A percentile compares a stretch with the other conserved stretches of the same genome.
Evolutionary conservation across 2,329 filamentous ascomycete genomes (phyloP).

Genomic region (Juglanconis sp.): DNA sequence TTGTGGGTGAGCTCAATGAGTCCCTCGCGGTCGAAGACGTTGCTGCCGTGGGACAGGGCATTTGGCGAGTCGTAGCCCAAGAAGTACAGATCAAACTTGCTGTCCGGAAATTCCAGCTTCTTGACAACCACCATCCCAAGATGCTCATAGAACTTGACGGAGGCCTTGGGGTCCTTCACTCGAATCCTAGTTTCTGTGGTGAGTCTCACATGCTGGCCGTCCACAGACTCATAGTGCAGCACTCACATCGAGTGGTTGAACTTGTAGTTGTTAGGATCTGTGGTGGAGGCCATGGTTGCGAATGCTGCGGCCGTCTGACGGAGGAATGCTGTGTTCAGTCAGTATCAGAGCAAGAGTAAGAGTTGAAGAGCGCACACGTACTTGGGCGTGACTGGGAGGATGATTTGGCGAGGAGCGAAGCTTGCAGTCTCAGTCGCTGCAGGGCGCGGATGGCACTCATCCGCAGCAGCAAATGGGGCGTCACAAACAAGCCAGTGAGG

Average conservation of each 20-base stretch:
- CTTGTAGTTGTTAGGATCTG: slow-evolving; percentile 75
- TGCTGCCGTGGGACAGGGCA: slow-evolving; percentile 69
- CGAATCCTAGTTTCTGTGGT: slow-evolving; percentile 63
- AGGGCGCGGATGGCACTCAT: slow-evolving; percentile 30
- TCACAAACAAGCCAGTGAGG: not conserved
- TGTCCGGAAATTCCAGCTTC: slow-evolving; percentile 77
- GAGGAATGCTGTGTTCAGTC: slow-evolving; percentile 11
- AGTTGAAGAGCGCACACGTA: not conserved
- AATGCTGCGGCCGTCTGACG: slow-evolving; percentile 23
- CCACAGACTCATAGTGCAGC: not conserved
- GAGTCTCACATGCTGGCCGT: slow-evolving; percentile 15
- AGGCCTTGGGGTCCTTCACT: slow-evolving; percentile 88
- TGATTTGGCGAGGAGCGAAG: slow-evolving; percentile 24
- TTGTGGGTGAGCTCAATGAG: slow-evolving; percentile 82
- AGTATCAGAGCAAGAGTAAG: not conserved
- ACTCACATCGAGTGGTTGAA: slow-evolving; percentile 80
- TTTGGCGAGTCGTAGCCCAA: slow-evolving; percentile 79
- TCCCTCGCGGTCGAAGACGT: slow-evolving; percentile 78
- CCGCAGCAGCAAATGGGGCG: not conserved
- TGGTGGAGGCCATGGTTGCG: slow-evolving; percentile 63
- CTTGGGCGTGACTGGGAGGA: slow-evolving; percentile 10
- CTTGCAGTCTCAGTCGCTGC: slow-evolving; percentile 26
- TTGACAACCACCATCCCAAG: slow-evolving; percentile 83
- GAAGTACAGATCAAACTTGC: slow-evolving; percentile 95
- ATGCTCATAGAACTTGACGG: slow-evolving; percentile 92